phyloP scores from a whole-genome alignment of 768 basidiomycete species.

The Porpolomopsis calyptriformis region DNA sequence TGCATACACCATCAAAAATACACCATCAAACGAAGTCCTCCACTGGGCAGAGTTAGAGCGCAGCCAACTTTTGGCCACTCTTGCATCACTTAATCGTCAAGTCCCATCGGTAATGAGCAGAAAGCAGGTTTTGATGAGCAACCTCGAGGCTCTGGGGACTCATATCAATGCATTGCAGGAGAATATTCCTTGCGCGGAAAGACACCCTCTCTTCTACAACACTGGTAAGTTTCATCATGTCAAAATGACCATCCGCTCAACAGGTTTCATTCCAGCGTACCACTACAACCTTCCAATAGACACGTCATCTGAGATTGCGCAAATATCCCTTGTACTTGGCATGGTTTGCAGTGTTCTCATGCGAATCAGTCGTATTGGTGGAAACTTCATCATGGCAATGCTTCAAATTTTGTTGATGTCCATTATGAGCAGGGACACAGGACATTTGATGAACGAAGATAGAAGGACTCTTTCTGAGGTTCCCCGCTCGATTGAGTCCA shows the following conservation, averaged over 20 bases:
- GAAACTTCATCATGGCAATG: conserved; percentile 6
- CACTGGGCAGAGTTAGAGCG: neutral
- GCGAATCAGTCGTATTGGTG: neutral
- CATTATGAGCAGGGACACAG: neutral
- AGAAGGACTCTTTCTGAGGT: neutral
- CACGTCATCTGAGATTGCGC: neutral
- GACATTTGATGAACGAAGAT: neutral
- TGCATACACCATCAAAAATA: neutral
- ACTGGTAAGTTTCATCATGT: neutral
- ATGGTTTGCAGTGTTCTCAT: conserved; percentile 5
- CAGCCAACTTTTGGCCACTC: neutral
- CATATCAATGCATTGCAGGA: neutral
- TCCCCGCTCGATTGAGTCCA: conserved; percentile 1
- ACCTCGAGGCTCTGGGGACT: neutral
- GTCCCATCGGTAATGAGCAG: neutral
- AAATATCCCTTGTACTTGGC: conserved; percentile 6
- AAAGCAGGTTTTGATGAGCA: neutral
- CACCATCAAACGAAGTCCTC: neutral
- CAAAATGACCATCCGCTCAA: neutral
- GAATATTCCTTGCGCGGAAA: neutral
- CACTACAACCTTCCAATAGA: neutral
- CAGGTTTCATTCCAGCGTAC: neutral
- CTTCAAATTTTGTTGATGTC: neutral
- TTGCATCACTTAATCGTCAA: neutral
- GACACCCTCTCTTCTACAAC: neutral